Evolutionary conservation across 495 filamentous ascomycete genomes (phyloP).

Genomic region (Collariella sp.): DNA sequence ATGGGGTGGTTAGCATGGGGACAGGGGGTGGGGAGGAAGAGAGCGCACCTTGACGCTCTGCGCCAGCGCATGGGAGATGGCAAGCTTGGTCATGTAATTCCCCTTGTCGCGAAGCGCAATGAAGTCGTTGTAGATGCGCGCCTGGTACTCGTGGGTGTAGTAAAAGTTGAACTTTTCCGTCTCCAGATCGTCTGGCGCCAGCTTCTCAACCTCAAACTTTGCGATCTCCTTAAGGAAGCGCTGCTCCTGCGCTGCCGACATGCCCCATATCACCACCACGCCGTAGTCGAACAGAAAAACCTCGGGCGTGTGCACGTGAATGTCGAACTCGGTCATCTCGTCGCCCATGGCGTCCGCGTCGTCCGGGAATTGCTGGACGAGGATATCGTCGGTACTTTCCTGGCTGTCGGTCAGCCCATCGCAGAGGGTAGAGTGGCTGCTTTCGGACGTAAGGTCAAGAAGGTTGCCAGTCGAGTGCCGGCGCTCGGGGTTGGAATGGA

Average conservation of each 20-base stretch:
- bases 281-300: conserved; percentile 96
- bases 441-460: background rate
- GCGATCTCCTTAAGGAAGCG: conserved; percentile 86
- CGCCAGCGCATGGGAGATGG: conserved; percentile 88
- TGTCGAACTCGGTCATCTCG: conserved; percentile 53
- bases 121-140: conserved; percentile 98
- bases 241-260: conserved; percentile 76
- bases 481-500: conserved; percentile 52
- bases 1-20: background rate
- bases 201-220: conserved; percentile 90
- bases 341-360: conserved; percentile 18
- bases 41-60: conserved; percentile 76
- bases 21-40: background rate
- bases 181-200: conserved; percentile 79
- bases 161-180: conserved; percentile 99
- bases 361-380: background rate
- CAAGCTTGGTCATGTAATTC: conserved; percentile 96
- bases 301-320: conserved; percentile 77
- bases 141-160: conserved; percentile 93
- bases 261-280: conserved; percentile 99
- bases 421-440: conserved; percentile 8
- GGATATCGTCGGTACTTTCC: conserved; percentile 15
- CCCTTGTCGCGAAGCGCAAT: conserved; percentile 85
- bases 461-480: conserved; percentile 34
- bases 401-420: conserved; percentile 13